phyloP scores from a whole-genome alignment of 345 rosid genomes.

The Erodium maritimum region DNA sequence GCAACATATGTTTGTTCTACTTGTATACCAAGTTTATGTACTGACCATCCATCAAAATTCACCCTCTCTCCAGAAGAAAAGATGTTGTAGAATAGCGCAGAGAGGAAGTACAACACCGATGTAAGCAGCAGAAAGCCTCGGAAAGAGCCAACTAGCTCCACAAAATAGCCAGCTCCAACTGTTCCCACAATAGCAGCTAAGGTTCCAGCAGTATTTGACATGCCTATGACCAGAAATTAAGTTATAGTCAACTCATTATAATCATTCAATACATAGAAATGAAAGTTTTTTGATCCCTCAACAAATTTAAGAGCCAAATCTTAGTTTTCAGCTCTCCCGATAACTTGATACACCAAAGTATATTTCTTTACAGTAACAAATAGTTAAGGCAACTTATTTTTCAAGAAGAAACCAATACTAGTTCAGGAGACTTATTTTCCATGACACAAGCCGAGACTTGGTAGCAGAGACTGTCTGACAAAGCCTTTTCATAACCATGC shows the following conservation, averaged over 20 bases:
- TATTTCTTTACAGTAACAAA: not conserved
- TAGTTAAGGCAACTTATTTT: no score
- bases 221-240: slow-evolving; percentile 35
- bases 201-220: slow-evolving; percentile 79
- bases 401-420: not conserved
- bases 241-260: not conserved
- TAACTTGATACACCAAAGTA: not conserved
- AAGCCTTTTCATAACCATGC: not conserved
- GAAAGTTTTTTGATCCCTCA: not conserved
- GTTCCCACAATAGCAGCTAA: slow-evolving; percentile 88
- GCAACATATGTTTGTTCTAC: not conserved
- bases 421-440: not conserved
- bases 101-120: slow-evolving; percentile 46
- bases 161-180: slow-evolving; percentile 91
- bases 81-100: slow-evolving; percentile 61
- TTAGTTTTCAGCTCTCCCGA: not conserved
- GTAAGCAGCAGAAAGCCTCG: slow-evolving; percentile 82
- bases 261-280: not conserved
- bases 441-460: not conserved
- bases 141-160: slow-evolving; percentile 79
- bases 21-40: slow-evolving; percentile 2
- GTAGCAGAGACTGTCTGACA: not conserved
- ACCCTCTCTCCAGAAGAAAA: slow-evolving; percentile 83
- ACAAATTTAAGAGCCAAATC: not conserved
- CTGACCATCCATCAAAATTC: slow-evolving; percentile 51